Evolutionary conservation across 2,329 filamentous ascomycete species (phyloP).

Genomic region (Colletotrichum tamarilloi): DNA sequence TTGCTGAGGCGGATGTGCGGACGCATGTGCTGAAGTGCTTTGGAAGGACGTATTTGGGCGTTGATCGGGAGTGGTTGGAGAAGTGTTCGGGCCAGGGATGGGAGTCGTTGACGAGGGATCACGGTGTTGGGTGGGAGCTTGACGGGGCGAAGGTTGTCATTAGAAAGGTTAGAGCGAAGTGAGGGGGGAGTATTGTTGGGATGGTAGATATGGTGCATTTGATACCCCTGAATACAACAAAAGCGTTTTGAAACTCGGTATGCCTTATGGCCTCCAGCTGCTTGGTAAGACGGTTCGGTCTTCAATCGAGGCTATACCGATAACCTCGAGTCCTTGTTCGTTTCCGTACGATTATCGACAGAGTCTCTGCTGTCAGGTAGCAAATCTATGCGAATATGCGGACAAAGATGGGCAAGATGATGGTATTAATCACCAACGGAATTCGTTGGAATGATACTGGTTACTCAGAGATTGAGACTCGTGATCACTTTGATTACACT

Average conservation of each 20-base stretch:
- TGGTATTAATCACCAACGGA: no score
- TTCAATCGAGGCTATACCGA: background rate
- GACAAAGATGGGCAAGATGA: no score
- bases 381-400: no score
- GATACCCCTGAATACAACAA: slow-evolving; percentile 23
- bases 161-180: slow-evolving; percentile 58
- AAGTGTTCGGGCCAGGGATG: slow-evolving; percentile 76
- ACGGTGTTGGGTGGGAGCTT: slow-evolving; percentile 87
- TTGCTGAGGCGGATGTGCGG: slow-evolving; percentile 79
- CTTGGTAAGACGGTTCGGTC: background rate
- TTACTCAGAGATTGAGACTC: no score
- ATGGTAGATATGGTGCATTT: background rate
- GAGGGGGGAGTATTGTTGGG: background rate
- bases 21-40: slow-evolving; percentile 87
- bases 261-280: background rate
- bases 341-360: background rate
- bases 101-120: slow-evolving; percentile 73
- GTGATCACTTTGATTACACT: accelerated
- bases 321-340: background rate
- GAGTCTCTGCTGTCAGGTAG: no score
- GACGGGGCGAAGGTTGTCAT: slow-evolving; percentile 82
- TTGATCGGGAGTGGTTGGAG: slow-evolving; percentile 77
- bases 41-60: slow-evolving; percentile 81
- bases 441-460: accelerated
- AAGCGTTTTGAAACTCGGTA: background rate